Conservation (phyloP, 306 rosid genomes). For the Hippophae rhamnoides region DNA sequence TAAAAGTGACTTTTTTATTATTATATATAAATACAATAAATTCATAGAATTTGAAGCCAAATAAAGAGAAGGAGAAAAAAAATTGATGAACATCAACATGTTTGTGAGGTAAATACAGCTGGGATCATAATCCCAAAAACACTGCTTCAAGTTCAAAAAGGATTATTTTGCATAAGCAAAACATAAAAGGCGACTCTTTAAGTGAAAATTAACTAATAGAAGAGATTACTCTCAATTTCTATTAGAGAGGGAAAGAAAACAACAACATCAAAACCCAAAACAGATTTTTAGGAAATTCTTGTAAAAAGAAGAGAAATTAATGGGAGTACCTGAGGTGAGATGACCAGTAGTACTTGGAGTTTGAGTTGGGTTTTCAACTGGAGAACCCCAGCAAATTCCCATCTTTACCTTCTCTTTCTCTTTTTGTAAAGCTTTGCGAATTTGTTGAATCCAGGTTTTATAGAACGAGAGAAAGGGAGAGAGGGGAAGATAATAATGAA, state of each 20-base stretch:
- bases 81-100: background rate
- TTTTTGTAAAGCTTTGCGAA: background rate
- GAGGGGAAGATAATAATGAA: background rate
- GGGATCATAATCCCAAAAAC: background rate
- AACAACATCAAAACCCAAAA: conserved; percentile 10
- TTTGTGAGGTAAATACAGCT: background rate
- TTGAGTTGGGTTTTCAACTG: conserved; percentile 15
- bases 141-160: background rate
- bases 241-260: background rate
- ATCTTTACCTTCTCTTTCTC: conserved; percentile 24
- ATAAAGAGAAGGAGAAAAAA: background rate
- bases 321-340: conserved; percentile 38
- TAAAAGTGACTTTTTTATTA: background rate
- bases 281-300: conserved; percentile 4
- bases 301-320: background rate
- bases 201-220: background rate
- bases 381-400: conserved; percentile 85
- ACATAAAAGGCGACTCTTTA: background rate
- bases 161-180: background rate
- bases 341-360: conserved; percentile 36
- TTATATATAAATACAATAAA: background rate
- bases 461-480: background rate
- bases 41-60: conserved; percentile 3
- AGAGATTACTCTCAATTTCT: background rate
- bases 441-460: conserved; percentile 2